These are phyloP conservation scores for Fomitopsis pulvina DNA, from an alignment of 768 basidiomycete species.

Conservation along the genomic window DNA sequence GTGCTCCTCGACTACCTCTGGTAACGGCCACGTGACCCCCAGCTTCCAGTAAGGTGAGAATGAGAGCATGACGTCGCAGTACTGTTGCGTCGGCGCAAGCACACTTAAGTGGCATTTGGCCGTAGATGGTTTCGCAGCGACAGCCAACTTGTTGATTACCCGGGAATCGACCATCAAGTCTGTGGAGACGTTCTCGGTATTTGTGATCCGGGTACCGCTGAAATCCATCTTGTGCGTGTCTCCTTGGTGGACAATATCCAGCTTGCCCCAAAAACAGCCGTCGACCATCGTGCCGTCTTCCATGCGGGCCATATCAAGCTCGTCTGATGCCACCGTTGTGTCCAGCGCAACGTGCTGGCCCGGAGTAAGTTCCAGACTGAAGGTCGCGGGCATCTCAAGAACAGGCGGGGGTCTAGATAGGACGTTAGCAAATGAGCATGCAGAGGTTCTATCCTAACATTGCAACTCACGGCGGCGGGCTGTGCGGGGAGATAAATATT, in stretches of 20 bases:
- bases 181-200: constrained; percentile 53
- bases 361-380: constrained; percentile 74
- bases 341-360: constrained; percentile 79
- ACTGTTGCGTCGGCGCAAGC: constrained; percentile 65
- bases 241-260: constrained; percentile 73
- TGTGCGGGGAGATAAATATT: constrained; percentile 12
- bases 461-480: constrained; percentile 45
- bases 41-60: constrained; percentile 73
- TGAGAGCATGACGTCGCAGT: constrained; percentile 71
- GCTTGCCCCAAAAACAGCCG: constrained; percentile 84
- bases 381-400: constrained; percentile 80
- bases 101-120: constrained; percentile 76
- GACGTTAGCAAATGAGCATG: not conserved
- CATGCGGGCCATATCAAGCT: constrained; percentile 88
- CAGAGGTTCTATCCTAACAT: not conserved
- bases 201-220: constrained; percentile 65
- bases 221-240: constrained; percentile 81
- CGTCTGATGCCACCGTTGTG: constrained; percentile 68
- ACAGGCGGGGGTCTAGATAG: constrained; percentile 55
- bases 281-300: constrained; percentile 85
- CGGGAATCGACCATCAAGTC: constrained; percentile 73
- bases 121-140: constrained; percentile 64
- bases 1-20: constrained; percentile 54
- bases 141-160: constrained; percentile 69
- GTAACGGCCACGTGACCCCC: constrained; percentile 71